Evolutionary conservation across 1,284 basidiomycete species (phyloP), one percentile per base, ranked within the genome.

Genomic region (Trichosporon asahii): DNA sequence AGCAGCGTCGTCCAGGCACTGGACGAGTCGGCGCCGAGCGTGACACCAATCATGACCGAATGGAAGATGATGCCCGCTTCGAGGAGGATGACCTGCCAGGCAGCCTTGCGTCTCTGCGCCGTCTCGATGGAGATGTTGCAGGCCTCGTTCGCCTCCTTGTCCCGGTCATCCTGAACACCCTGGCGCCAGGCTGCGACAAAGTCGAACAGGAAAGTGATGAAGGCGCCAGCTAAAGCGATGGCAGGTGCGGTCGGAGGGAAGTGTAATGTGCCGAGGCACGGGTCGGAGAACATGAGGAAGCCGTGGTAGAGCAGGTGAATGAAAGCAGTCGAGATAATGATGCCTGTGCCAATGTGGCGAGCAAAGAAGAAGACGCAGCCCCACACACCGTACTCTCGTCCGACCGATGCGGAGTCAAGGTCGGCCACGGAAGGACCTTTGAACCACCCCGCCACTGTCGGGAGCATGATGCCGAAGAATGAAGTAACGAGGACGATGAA

Each of bases 291-390:
- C 78, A 78, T 80, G 71, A 84, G 70, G 69, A 85, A 84, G 1
- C 82, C 80, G 72, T 85, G 84, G 72, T 78, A 82, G 0, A 86
- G 77, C 0, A 86, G 76, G 68, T 86, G 85, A 61, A 81, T 80
- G 68, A 85, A 85, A 0, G 85, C 85, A 0, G 85, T 85, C 4
- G 79, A 78, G 44, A 85, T 73, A 72, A 86, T 85, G 69, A 86
- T 78, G 27, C 85, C 85, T 3, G 79, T 78, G 9, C 77, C 77
- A 35, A 83, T 83, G 70, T 83, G 79, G 65, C 81, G 78, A 0
- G 81, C 74, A 9, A 82, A 65, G 73, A 84, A 85, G 71, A 85
- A 84, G 12, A 82, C 40, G 35, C 71, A 78, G 0, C 72, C 75
- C 77, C 76, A 77, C 23, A 73, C 60, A 1, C 78, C 76, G 2